Conservation (phyloP, 2,329 filamentous ascomycete genomes). For the Lecanicillium sp. region DNA sequence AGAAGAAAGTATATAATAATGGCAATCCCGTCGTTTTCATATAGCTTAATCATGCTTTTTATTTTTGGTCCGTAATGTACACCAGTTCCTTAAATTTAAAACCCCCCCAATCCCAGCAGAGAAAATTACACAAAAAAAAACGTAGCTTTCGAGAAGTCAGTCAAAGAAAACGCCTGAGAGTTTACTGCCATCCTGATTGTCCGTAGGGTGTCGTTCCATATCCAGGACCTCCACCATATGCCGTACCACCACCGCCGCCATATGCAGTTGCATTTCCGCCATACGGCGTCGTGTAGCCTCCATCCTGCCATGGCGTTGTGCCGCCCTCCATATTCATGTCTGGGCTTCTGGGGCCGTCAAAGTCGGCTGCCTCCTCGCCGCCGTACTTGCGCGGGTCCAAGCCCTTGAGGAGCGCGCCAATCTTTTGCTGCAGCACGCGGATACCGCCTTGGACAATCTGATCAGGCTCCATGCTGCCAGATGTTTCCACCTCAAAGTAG, state of each 20-base stretch:
- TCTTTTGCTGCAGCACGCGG: conserved; percentile 79
- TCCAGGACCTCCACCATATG: conserved; percentile 45
- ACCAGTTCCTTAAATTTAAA: conserved; percentile 9
- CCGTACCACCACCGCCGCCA: conserved; percentile 45
- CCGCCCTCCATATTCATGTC: conserved; percentile 52
- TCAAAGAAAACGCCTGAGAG: not conserved
- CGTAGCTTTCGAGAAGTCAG: not conserved
- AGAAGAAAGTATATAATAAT: too few species aligned
- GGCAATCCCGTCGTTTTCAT: too few species aligned
- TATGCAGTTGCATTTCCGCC: conserved; percentile 31
- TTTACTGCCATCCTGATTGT: conserved; percentile 40
- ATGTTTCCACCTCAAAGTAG: conserved; percentile 89
- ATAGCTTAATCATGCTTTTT: not conserved
- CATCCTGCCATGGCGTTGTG: conserved; percentile 48
- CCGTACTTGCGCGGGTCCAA: conserved; percentile 40
- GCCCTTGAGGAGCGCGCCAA: conserved; percentile 66
- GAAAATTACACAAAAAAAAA: not conserved
- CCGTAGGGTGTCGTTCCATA: conserved; percentile 33
- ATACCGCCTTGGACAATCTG: conserved; percentile 84
- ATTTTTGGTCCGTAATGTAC: not conserved
- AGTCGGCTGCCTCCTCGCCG: conserved; percentile 49
- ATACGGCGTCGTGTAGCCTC: conserved; percentile 64
- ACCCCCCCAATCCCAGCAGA: conserved; percentile 12
- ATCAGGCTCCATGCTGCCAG: conserved; percentile 82
- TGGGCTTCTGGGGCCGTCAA: conserved; percentile 58